Evolutionary conservation across 2,329 filamentous ascomycete species (phyloP).

Genomic region (Aspergillus brunneoviolaceus): DNA sequence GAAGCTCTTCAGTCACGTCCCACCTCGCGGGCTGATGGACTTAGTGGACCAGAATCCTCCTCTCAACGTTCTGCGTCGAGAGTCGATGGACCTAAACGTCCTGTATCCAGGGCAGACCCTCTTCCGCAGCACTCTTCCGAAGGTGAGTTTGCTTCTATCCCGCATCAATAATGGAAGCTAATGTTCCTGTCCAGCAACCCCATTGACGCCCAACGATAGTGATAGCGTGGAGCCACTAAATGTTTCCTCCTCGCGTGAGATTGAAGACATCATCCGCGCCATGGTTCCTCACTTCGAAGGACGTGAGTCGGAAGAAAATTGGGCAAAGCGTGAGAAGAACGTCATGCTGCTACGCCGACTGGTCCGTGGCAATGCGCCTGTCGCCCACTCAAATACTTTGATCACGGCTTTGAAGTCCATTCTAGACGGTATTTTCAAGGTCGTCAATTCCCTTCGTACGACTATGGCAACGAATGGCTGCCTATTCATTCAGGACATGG

Average conservation of each 20-base stretch:
- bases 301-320: slow-evolving; percentile 86
- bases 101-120: slow-evolving; percentile 28
- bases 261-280: slow-evolving; percentile 82
- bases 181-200: neutral
- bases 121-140: slow-evolving; percentile 9
- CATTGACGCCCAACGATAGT: slow-evolving; percentile 50
- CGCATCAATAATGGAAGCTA: neutral
- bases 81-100: slow-evolving; percentile 10
- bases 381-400: slow-evolving; percentile 72
- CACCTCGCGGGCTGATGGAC: slow-evolving; percentile 29
- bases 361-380: slow-evolving; percentile 77
- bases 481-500: slow-evolving; percentile 79
- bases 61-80: neutral
- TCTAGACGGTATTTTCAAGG: slow-evolving; percentile 86
- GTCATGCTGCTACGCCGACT: slow-evolving; percentile 73
- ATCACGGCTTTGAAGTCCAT: slow-evolving; percentile 68
- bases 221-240: slow-evolving; percentile 77
- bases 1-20: slow-evolving; percentile 12
- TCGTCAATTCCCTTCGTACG: slow-evolving; percentile 77
- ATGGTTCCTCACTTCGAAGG: slow-evolving; percentile 85
- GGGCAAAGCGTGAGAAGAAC: slow-evolving; percentile 81
- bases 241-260: slow-evolving; percentile 77
- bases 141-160: neutral
- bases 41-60: neutral
- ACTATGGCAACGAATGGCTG: slow-evolving; percentile 88